phyloP scores from a whole-genome alignment of 2,329 filamentous ascomycete genomes.

The Hypoxylon sp. region DNA sequence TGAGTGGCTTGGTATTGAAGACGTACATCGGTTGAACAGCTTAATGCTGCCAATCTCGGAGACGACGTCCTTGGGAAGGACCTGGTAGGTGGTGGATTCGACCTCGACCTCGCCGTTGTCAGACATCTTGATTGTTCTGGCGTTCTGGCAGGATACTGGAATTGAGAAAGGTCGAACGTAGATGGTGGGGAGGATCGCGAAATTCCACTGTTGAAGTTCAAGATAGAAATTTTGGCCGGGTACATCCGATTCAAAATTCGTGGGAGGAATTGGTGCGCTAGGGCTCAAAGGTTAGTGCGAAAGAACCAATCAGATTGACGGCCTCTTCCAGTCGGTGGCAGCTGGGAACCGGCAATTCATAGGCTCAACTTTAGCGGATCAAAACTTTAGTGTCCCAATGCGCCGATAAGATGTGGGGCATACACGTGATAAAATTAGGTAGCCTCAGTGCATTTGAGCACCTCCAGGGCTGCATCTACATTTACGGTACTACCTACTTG shows the following conservation, averaged over 20 bases:
- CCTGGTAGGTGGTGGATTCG: constrained; percentile 73
- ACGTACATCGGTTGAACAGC: constrained; percentile 77
- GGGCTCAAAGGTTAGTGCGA: constrained; percentile 40
- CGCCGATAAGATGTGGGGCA: constrained; percentile 6
- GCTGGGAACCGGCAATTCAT: constrained; percentile 37
- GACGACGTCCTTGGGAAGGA: constrained; percentile 84
- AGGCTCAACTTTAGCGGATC: not conserved
- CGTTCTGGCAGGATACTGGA: constrained; percentile 38
- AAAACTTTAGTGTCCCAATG: not conserved
- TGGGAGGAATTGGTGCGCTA: constrained; percentile 47
- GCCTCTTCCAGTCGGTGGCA: constrained; percentile 18
- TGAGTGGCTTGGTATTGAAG: not conserved
- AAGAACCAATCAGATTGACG: constrained; percentile 23
- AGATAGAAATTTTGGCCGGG: constrained; percentile 53
- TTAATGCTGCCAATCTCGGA: constrained; percentile 83
- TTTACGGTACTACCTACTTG: not conserved
- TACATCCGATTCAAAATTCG: constrained; percentile 47
- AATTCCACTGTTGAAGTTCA: constrained; percentile 50
- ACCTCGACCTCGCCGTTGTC: constrained; percentile 86
- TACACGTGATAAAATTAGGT: constrained; percentile 37
- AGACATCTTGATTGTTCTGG: constrained; percentile 73
- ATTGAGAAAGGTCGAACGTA: constrained; percentile 45
- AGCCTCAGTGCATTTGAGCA: not conserved
- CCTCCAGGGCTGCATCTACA: not conserved
- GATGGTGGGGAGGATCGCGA: constrained; percentile 54